Conservation (phyloP, 2,329 filamentous ascomycete species). For the Amauroascus niger region DNA sequence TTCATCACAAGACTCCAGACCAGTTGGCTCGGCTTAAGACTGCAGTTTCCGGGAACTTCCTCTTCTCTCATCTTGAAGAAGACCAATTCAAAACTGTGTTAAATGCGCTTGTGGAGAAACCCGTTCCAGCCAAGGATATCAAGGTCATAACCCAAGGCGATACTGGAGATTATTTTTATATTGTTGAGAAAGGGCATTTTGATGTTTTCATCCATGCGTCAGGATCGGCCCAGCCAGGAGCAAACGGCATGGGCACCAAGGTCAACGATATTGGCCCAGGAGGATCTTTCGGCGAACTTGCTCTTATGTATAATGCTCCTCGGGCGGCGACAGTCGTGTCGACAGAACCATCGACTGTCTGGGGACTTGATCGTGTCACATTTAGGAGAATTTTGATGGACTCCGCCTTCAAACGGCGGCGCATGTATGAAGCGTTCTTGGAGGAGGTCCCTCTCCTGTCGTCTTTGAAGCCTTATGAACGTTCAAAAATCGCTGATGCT, state of each 20-base stretch:
- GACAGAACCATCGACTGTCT: conserved; percentile 71
- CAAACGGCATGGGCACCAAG: conserved; percentile 68
- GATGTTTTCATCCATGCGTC: conserved; percentile 79
- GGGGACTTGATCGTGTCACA: conserved; percentile 89
- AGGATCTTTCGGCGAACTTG: conserved; percentile 91
- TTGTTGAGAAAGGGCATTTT: conserved; percentile 84
- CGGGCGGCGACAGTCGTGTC: conserved; percentile 90
- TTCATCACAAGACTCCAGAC: conserved; percentile 70
- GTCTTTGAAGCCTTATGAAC: conserved; percentile 79
- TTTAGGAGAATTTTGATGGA: conserved; percentile 98
- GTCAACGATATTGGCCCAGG: conserved; percentile 76
- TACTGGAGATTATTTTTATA: conserved; percentile 93
- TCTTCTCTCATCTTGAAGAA: conserved; percentile 90
- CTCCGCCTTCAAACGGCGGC: conserved; percentile 86
- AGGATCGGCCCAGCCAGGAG: conserved; percentile 61
- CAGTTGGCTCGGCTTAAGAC: conserved; percentile 69
- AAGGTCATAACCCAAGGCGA: conserved; percentile 94
- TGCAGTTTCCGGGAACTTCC: conserved; percentile 80
- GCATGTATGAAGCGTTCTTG: conserved; percentile 95
- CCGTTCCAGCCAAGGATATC: conserved; percentile 80
- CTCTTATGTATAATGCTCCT: conserved; percentile 97
- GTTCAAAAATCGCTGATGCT: conserved; percentile 94
- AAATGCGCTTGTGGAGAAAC: conserved; percentile 85
- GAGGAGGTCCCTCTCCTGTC: conserved; percentile 83
- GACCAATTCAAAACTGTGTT: conserved; percentile 82